Conservation (phyloP, 169 alveolate species). For the Cryptosporidium xiaoi region DNA sequence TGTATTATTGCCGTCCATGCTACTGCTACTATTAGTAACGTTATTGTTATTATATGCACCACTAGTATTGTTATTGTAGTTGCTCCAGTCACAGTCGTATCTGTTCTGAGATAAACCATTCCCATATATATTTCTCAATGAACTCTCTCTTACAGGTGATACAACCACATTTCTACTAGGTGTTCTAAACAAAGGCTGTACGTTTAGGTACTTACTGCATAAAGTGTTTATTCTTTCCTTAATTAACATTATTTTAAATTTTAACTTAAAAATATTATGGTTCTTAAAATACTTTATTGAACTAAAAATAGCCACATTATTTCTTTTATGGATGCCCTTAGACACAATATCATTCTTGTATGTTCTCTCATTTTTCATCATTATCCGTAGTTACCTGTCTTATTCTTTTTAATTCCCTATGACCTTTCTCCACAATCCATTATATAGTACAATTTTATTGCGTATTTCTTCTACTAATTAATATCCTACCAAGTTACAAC, state of each 20-base stretch:
- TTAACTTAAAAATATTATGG: background rate
- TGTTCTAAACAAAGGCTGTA: constrained; percentile 20
- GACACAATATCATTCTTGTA: constrained; percentile 17
- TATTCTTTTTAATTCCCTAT: no score
- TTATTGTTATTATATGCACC: background rate
- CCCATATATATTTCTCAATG: constrained; percentile 21
- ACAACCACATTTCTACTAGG: constrained; percentile 5
- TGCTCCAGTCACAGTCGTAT: no score
- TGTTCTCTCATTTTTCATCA: constrained; percentile 5
- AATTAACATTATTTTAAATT: constrained; percentile 42
- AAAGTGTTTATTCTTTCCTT: constrained; percentile 48
- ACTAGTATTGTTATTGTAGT: background rate
- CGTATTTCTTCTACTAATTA: no score
- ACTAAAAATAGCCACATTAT: constrained; percentile 61
- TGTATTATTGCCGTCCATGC: background rate
- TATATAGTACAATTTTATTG: no score
- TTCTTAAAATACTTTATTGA: background rate
- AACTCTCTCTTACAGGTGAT: constrained; percentile 35
- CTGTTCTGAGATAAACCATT: background rate
- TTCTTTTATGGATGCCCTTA: constrained; percentile 42
- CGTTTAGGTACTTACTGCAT: constrained; percentile 33
- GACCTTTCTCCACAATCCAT: no score
- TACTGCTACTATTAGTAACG: background rate
- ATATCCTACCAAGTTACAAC: no score
- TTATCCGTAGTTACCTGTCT: no score